Evolutionary conservation across 331 rosid genomes (phyloP).

Genomic region (Stylosanthes scabra): DNA sequence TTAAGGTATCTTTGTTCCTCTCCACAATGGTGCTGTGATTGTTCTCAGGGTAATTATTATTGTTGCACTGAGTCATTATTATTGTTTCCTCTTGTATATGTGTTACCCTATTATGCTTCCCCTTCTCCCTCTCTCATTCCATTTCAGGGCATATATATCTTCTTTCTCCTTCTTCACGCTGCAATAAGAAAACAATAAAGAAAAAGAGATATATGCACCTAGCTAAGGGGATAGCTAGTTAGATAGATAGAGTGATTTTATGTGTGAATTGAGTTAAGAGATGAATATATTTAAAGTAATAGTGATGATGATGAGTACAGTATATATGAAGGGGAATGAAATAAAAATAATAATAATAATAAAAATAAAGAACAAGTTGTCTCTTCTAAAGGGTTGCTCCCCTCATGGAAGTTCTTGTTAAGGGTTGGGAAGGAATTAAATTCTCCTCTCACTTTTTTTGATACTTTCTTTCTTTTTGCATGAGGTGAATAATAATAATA

Average conservation of each 20-base stretch:
- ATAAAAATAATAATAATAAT: too few relatives aligned
- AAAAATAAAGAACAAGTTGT: slow-evolving; percentile 45
- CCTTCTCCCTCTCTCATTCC: slow-evolving; percentile 39
- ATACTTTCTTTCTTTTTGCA: slow-evolving; percentile 54
- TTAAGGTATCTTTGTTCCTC: slow-evolving; percentile 54
- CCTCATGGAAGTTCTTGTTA: slow-evolving; percentile 55
- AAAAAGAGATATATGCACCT: not conserved
- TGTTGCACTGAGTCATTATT: slow-evolving; percentile 69
- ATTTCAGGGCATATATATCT: slow-evolving; percentile 42
- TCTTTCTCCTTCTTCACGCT: slow-evolving; percentile 26
- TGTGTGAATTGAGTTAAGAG: slow-evolving; percentile 36
- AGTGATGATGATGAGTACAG: slow-evolving; percentile 1
- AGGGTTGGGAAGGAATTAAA: slow-evolving; percentile 64
- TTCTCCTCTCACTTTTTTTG: slow-evolving; percentile 55
- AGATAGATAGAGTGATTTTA: slow-evolving; percentile 13
- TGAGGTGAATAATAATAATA: slow-evolving; percentile 5
- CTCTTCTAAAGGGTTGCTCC: slow-evolving; percentile 56
- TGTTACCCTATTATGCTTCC: slow-evolving; percentile 30
- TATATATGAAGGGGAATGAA: slow-evolving; percentile 31
- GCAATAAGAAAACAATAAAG: slow-evolving; percentile 21
- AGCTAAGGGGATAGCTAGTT: not conserved
- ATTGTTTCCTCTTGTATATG: slow-evolving; percentile 37
- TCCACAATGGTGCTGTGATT: slow-evolving; percentile 46
- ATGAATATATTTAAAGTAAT: slow-evolving; percentile 40
- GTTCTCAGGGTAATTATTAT: slow-evolving; percentile 34